Evolutionary conservation across 495 filamentous ascomycete genomes (phyloP), one percentile per base, ranked within the genome.

Genomic region (Sordaria brevicollis): DNA sequence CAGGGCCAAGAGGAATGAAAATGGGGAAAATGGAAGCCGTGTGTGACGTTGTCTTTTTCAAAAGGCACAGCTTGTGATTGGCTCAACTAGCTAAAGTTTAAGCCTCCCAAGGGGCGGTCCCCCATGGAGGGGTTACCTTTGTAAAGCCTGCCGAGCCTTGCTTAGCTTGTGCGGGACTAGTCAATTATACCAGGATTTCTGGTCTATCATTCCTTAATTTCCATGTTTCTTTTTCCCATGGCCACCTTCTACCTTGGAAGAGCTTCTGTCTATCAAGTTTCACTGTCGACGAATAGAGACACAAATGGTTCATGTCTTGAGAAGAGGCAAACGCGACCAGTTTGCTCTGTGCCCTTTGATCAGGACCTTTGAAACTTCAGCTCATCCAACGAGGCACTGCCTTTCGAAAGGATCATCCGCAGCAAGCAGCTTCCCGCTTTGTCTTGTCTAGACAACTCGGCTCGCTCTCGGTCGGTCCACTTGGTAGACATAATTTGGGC

Each of bases 11-110:
- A 38, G 7, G 39, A 43, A 43, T 9, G n/a, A 21, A 49, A 57
- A 17, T n/a, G n/a, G n/a, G n/a, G n/a, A n/a, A n/a, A n/a, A n/a
- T n/a, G 13, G 11, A 11, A 62, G 49, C 49, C 49, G 49, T 31
- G 65, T 67, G 73, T 74, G 73, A 74, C 70, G 70, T 74, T 71
- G 66, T 29, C 19, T 62, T 33, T 29, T 25, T 31, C 8, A 10
- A 9, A 19, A 67, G 36, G 5, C 49, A 33, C 72, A 66, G 36
- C 39, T 39, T 49, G 66, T 75, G 71, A 76, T 78, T 78, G 74
- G 76, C 19, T 65, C 68, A 31, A 11, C n/a, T 15, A 29, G 37
- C 39, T 35, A 38, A 49, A 70, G 71, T 70, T 76, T 67, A 71
- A 71, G 68, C 49, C 49, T 62, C 49, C 33, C 17, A 31, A 62